Conservation (phyloP, 495 filamentous ascomycete species). For the Aspergillus carlsbadensis region DNA sequence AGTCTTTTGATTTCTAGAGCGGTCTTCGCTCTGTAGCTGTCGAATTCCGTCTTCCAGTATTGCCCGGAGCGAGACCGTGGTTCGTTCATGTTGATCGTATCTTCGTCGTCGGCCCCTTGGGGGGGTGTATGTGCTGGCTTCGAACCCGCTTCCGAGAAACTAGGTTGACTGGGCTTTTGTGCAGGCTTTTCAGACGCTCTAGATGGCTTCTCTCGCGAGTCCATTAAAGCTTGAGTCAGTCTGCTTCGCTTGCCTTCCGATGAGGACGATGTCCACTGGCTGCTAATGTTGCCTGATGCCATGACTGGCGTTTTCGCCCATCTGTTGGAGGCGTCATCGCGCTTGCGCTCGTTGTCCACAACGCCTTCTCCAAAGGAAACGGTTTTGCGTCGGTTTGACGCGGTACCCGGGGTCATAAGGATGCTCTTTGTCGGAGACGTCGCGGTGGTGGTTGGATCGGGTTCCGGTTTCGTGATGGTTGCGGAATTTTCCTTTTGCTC, state of each 20-base stretch:
- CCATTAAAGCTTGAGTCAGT: conserved; percentile 45
- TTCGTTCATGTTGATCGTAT: conserved; percentile 73
- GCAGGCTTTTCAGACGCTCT: conserved; percentile 20
- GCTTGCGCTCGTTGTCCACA: conserved; percentile 56
- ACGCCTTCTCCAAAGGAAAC: conserved; percentile 84
- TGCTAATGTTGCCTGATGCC: conserved; percentile 61
- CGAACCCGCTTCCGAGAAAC: conserved; percentile 14
- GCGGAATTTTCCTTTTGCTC: conserved; percentile 25
- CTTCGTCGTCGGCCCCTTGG: conserved; percentile 47
- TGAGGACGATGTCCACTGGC: conserved; percentile 59
- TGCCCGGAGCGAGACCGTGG: conserved; percentile 82
- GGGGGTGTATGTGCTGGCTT: conserved; percentile 6
- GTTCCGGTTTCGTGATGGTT: conserved; percentile 26
- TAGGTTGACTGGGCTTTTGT: conserved; percentile 13
- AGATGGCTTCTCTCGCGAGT: conserved; percentile 41
- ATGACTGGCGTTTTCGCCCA: conserved; percentile 31
- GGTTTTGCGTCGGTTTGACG: conserved; percentile 74
- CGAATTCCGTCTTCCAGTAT: conserved; percentile 92
- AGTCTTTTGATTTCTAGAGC: conserved; percentile 74
- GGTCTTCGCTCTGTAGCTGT: conserved; percentile 78
- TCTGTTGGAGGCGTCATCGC: conserved; percentile 32
- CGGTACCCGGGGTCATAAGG: conserved; percentile 85
- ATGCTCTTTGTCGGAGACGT: conserved; percentile 76
- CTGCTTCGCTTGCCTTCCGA: conserved; percentile 50
- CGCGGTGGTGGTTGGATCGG: conserved; percentile 29